These are phyloP conservation scores for Aspergillus carlsbadensis DNA, from an alignment of 495 filamentous ascomycete genomes.

Conservation along the genomic window DNA sequence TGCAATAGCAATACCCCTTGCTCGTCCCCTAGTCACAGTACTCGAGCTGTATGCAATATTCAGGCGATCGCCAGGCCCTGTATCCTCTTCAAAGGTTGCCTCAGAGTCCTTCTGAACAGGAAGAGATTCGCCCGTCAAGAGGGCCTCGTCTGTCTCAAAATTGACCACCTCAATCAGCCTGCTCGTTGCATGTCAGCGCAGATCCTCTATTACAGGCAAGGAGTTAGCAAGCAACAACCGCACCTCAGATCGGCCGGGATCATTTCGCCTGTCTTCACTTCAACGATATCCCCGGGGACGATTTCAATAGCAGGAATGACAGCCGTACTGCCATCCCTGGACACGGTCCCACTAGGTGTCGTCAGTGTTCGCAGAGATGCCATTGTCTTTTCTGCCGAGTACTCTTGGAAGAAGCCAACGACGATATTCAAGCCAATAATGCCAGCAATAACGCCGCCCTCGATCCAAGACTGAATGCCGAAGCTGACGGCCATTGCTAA, in stretches of 20 bases:
- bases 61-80: constrained; percentile 65
- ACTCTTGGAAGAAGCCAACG: constrained; percentile 71
- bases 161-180: constrained; percentile 66
- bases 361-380: constrained; percentile 63
- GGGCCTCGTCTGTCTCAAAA: constrained; percentile 70
- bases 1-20: constrained; percentile 63
- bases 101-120: constrained; percentile 60
- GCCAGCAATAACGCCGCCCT: constrained; percentile 64
- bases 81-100: constrained; percentile 43
- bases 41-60: constrained; percentile 73
- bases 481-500: constrained; percentile 71
- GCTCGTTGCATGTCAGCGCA: constrained; percentile 5
- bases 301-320: constrained; percentile 55
- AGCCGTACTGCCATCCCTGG: constrained; percentile 51
- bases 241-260: constrained; percentile 74
- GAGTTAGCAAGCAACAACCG: constrained; percentile 21
- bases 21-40: constrained; percentile 69
- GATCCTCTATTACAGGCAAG: neutral
- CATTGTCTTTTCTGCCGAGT: constrained; percentile 74
- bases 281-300: constrained; percentile 67
- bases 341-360: constrained; percentile 59
- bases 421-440: constrained; percentile 67
- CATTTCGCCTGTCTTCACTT: constrained; percentile 80
- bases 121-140: constrained; percentile 74
- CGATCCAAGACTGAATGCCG: constrained; percentile 66